These are phyloP conservation scores for Cubamyces lactineus DNA, from an alignment of 768 basidiomycete species.

Conservation along the genomic window DNA sequence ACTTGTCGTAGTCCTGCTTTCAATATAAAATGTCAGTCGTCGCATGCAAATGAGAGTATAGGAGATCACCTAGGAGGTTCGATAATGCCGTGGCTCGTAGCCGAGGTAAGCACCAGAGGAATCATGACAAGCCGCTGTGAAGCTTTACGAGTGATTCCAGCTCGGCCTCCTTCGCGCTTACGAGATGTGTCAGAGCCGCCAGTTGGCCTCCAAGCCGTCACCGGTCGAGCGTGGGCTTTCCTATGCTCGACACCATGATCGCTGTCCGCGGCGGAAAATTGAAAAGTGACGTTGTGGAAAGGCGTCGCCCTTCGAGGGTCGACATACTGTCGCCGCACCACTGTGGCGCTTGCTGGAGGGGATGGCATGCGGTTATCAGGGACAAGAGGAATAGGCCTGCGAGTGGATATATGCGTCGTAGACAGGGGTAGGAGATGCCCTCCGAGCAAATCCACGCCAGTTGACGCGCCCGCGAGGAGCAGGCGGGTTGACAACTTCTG, in stretches of 20 bases:
- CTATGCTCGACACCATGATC: background rate
- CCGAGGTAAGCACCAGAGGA: background rate
- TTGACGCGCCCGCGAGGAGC: slow-evolving; percentile 41
- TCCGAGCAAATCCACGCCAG: slow-evolving; percentile 39
- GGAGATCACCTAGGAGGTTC: too few species aligned
- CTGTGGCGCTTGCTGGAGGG: slow-evolving; percentile 14
- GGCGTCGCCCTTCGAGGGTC: slow-evolving; percentile 40
- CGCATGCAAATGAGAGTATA: too few species aligned
- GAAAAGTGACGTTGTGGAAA: slow-evolving; percentile 30
- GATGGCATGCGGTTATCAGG: slow-evolving; percentile 16
- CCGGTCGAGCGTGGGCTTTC: slow-evolving; percentile 1
- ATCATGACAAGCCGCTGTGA: background rate
- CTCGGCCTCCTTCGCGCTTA: too few species aligned
- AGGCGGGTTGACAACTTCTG: slow-evolving; percentile 39
- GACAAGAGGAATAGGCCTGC: slow-evolving; percentile 36
- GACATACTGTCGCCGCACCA: slow-evolving; percentile 31
- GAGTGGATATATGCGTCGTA: slow-evolving; percentile 25
- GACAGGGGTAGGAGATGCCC: slow-evolving; percentile 17
- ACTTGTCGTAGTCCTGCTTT: too few species aligned
- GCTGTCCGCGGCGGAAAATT: background rate
- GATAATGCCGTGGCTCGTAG: too few species aligned
- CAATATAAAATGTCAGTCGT: too few species aligned
- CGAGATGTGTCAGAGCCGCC: too few species aligned
- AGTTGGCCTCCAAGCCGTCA: slow-evolving; percentile 11
- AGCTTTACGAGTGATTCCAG: too few species aligned